A percentile compares a stretch with the other conserved stretches of the same genome.
Evolutionary conservation across 148 eudicot genomes (phyloP).

Genomic region (Cornus suecica): DNA sequence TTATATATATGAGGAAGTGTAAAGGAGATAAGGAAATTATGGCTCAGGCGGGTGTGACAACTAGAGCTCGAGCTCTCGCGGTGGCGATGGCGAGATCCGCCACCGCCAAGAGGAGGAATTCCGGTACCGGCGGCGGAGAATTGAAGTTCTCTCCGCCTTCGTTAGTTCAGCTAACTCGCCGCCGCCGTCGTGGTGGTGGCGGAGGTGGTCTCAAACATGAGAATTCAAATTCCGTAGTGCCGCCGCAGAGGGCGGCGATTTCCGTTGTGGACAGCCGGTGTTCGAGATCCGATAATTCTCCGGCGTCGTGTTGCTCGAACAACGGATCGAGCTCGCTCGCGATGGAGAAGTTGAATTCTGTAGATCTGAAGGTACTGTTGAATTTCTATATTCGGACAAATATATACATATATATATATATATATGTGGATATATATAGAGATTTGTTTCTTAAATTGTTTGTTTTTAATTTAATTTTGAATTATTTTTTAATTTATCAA

Average conservation of each 20-base stretch:
- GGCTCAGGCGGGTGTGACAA: constrained; percentile 25
- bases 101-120: constrained; percentile 28
- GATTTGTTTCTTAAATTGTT: constrained; percentile 3
- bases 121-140: constrained; percentile 7
- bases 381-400: no score
- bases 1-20: constrained; percentile 14
- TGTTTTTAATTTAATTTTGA: constrained; percentile 4
- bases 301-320: constrained; percentile 38
- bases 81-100: constrained; percentile 15
- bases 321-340: constrained; percentile 22
- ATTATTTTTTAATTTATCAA: constrained; percentile 1
- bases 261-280: constrained; percentile 6
- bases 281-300: constrained; percentile 10
- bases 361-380: constrained; percentile 67
- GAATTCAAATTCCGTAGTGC: constrained; percentile 8
- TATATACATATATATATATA: not conserved
- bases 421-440: not conserved
- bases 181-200: constrained; percentile 15
- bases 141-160: constrained; percentile 23
- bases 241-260: not conserved
- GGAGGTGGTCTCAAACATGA: not conserved
- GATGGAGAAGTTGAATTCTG: constrained; percentile 12
- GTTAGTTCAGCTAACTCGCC: constrained; percentile 24
- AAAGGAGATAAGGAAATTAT: constrained; percentile 25
- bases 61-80: constrained; percentile 30